These are phyloP conservation scores for Thymus mandschuricus DNA, from an alignment of 257 asterid genomes.

Conservation along the genomic window DNA sequence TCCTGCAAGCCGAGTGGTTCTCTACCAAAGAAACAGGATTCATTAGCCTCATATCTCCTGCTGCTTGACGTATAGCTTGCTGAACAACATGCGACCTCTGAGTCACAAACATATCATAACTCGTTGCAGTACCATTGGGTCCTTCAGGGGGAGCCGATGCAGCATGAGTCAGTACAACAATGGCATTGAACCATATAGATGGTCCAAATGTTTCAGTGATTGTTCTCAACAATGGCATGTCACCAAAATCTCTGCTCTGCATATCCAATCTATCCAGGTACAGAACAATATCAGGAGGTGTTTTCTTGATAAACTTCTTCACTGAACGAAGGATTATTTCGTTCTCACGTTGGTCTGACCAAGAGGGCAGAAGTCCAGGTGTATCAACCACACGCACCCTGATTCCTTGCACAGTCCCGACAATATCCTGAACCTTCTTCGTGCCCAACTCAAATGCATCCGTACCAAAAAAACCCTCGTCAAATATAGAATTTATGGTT, in stretches of 20 bases:
- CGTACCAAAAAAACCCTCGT: constrained; percentile 78
- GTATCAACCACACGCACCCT: constrained; percentile 94
- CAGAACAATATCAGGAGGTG: constrained; percentile 94
- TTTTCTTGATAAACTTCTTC: constrained; percentile 71
- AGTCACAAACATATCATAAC: constrained; percentile 97
- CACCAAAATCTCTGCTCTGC: constrained; percentile 91
- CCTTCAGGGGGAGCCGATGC: constrained; percentile 99
- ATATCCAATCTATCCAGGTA: constrained; percentile 97
- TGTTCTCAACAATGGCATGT: constrained; percentile 88
- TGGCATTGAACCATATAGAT: constrained; percentile 97
- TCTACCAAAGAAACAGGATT: constrained; percentile 97
- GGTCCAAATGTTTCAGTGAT: constrained; percentile 90
- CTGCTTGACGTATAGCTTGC: constrained; percentile 96
- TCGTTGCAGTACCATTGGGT: constrained; percentile 81
- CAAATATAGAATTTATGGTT: constrained; percentile 93
- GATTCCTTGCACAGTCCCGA: constrained; percentile 96
- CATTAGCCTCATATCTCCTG: constrained; percentile 97
- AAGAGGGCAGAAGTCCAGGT: constrained; percentile 94
- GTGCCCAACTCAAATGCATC: constrained; percentile 91
- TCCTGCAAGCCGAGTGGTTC: constrained; percentile 94
- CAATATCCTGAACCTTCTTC: constrained; percentile 93
- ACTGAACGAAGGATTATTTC: constrained; percentile 83
- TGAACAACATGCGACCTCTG: constrained; percentile 96
- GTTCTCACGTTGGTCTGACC: constrained; percentile 95
- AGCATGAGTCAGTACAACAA: constrained; percentile 97